Conservation (phyloP, 257 asterid genomes). For the Eucommia ulmoides region DNA sequence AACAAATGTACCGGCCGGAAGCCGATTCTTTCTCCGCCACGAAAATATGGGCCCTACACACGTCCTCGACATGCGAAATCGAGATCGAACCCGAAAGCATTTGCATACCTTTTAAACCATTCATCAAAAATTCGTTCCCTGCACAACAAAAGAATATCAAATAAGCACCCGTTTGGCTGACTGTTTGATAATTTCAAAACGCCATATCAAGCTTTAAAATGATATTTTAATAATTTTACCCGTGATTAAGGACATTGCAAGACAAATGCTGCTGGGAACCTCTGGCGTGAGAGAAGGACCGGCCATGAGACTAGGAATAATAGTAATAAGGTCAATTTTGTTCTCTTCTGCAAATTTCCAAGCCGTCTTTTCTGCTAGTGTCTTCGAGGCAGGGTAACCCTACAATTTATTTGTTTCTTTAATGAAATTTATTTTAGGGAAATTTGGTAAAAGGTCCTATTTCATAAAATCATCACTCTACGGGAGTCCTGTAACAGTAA, state of each 20-base stretch:
- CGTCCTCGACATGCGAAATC: constrained; percentile 15
- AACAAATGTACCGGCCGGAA: constrained; percentile 15
- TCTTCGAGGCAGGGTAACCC: constrained; percentile 23
- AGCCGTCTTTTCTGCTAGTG: constrained; percentile 21
- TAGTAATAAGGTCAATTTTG: constrained; percentile 12
- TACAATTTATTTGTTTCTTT: too few relatives aligned
- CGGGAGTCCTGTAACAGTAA: too few relatives aligned
- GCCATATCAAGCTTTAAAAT: too few relatives aligned
- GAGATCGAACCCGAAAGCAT: constrained; percentile 18
- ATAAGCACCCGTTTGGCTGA: too few relatives aligned
- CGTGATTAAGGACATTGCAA: constrained; percentile 18
- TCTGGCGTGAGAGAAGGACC: constrained; percentile 16
- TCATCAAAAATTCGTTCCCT: constrained; percentile 15
- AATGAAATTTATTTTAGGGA: too few relatives aligned
- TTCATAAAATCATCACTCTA: too few relatives aligned
- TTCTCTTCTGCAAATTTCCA: constrained; percentile 20
- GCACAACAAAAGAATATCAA: too few relatives aligned
- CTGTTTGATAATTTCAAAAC: too few relatives aligned
- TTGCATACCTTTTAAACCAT: constrained; percentile 16
- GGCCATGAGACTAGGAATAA: constrained; percentile 16
- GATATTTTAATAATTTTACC: too few relatives aligned
- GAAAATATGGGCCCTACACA: constrained; percentile 17
- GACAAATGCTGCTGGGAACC: constrained; percentile 11
- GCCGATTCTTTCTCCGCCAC: constrained; percentile 21
- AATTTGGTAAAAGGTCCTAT: too few relatives aligned